phyloP scores from a whole-genome alignment of 495 filamentous ascomycete genomes.

The Astrothelium macrocarpum region DNA sequence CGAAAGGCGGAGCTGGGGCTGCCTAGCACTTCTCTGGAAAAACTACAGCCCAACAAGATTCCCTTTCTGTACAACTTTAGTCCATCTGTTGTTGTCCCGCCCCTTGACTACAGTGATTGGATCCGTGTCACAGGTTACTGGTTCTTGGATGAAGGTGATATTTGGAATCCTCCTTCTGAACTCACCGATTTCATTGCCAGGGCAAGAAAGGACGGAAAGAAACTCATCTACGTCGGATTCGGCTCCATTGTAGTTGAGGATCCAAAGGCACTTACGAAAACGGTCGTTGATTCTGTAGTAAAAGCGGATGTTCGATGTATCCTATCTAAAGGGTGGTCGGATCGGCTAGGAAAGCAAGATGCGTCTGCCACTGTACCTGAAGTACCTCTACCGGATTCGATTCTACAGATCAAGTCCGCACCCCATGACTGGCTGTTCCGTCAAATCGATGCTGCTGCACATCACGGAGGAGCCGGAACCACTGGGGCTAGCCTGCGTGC shows the following conservation, averaged over 20 bases:
- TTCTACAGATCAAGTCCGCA: slow-evolving; percentile 78
- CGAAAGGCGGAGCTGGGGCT: slow-evolving; percentile 68
- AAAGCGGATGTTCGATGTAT: slow-evolving; percentile 95
- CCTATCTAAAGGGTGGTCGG: slow-evolving; percentile 98
- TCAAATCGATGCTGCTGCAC: slow-evolving; percentile 87
- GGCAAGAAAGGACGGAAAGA: slow-evolving; percentile 73
- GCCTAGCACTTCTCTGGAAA: slow-evolving; percentile 73
- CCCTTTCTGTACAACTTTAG: slow-evolving; percentile 98
- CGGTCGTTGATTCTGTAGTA: slow-evolving; percentile 78
- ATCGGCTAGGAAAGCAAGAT: slow-evolving; percentile 58
- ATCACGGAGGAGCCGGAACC: slow-evolving; percentile 92
- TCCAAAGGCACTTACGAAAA: slow-evolving; percentile 73
- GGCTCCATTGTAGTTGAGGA: slow-evolving; percentile 94
- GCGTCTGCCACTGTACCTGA: slow-evolving; percentile 45
- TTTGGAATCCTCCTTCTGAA: slow-evolving; percentile 66
- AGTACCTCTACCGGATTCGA: slow-evolving; percentile 65
- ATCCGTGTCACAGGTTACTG: slow-evolving; percentile 95
- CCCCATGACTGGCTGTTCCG: slow-evolving; percentile 96
- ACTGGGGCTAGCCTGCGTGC: slow-evolving; percentile 90
- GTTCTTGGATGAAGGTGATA: slow-evolving; percentile 78
- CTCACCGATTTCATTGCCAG: slow-evolving; percentile 69
- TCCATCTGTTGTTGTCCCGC: slow-evolving; percentile 81
- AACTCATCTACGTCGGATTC: slow-evolving; percentile 93
- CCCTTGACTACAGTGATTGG: slow-evolving; percentile 95
- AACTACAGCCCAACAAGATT: slow-evolving; percentile 90